These are phyloP conservation scores for Suillus sp. DNA, from an alignment of 768 basidiomycete species.

Conservation along the genomic window DNA sequence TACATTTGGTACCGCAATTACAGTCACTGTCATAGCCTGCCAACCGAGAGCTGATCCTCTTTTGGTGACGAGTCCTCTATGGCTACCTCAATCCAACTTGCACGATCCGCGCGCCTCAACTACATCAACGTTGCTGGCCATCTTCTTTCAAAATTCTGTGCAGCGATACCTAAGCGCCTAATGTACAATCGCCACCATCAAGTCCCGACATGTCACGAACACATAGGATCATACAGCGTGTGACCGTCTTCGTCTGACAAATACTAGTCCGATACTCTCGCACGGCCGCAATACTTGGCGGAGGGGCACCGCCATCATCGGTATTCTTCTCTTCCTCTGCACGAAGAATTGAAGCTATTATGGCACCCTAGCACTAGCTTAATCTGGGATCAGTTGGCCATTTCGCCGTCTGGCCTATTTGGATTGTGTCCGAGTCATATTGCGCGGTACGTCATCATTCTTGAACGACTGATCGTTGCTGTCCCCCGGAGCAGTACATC, in stretches of 20 bases:
- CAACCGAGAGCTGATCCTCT: not conserved
- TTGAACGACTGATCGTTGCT: not conserved
- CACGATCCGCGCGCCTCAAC: not conserved
- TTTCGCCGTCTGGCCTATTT: not conserved
- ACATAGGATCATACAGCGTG: not conserved
- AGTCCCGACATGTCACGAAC: not conserved
- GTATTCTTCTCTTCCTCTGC: not conserved
- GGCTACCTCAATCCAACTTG: not conserved
- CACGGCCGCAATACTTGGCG: not conserved
- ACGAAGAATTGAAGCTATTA: not conserved
- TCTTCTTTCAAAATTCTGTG: not conserved
- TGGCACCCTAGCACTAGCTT: not conserved
- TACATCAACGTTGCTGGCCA: not conserved
- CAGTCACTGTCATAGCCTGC: not conserved
- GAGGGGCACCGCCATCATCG: not conserved
- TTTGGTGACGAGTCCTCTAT: not conserved
- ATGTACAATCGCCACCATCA: not conserved
- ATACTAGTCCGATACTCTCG: not conserved
- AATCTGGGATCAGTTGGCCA: not conserved
- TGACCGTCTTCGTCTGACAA: not conserved
- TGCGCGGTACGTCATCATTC: not conserved
- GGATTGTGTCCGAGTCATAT: not conserved
- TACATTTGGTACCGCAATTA: not conserved
- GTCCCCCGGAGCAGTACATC: not conserved
- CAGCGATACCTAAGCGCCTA: not conserved